phyloP scores from a whole-genome alignment of 2,329 filamentous ascomycete genomes.

The Fusarium papillatum region DNA sequence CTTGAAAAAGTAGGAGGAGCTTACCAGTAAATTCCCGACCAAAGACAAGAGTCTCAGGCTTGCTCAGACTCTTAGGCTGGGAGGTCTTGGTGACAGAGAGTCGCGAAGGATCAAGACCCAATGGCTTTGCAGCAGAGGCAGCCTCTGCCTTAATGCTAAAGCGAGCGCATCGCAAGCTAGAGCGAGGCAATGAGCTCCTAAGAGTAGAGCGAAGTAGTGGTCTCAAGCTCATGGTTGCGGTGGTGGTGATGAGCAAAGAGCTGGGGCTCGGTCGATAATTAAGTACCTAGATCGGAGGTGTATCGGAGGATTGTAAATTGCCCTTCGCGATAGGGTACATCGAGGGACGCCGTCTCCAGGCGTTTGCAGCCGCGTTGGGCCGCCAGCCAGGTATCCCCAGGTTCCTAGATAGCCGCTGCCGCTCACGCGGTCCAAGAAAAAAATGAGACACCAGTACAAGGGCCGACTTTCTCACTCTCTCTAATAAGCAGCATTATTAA shows the following conservation, averaged over 20 bases:
- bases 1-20: background rate
- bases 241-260: background rate
- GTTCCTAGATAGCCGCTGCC: constrained; percentile 18
- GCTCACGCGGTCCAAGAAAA: no score
- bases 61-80: constrained; percentile 79
- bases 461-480: no score
- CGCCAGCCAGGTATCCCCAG: constrained; percentile 35
- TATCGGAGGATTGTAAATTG: constrained; percentile 45
- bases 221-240: constrained; percentile 39
- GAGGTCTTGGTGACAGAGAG: constrained; percentile 81
- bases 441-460: no score
- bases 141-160: constrained; percentile 69
- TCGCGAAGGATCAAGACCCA: constrained; percentile 82
- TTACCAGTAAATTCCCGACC: constrained; percentile 91
- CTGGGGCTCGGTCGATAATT: constrained; percentile 13
- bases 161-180: constrained; percentile 53
- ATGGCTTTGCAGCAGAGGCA: constrained; percentile 66
- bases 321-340: constrained; percentile 41
- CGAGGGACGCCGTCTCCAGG: constrained; percentile 42
- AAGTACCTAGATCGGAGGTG: constrained; percentile 41
- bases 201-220: constrained; percentile 50
- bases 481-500: no score
- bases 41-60: constrained; percentile 89
- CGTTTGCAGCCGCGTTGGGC: constrained; percentile 40
- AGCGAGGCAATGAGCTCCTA: constrained; percentile 49